Conservation (phyloP, 2,329 filamentous ascomycete species). For the Lachnellula occidentalis region DNA sequence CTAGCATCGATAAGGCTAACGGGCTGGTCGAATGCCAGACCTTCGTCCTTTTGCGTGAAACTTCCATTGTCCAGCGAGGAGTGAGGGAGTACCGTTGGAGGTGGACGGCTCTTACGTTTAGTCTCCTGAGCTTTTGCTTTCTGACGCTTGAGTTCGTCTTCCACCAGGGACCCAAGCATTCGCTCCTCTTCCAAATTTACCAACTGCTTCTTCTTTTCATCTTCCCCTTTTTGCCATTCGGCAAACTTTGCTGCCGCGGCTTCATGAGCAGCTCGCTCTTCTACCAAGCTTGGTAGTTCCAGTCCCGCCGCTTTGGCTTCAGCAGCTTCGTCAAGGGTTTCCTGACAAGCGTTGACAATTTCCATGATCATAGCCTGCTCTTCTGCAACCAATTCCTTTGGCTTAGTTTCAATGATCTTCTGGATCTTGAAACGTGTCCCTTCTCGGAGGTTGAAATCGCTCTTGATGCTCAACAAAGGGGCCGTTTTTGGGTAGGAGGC, state of each 20-base stretch:
- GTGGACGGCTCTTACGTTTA: slow-evolving; percentile 52
- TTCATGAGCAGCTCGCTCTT: slow-evolving; percentile 81
- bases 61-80: slow-evolving; percentile 16
- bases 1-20: slow-evolving; percentile 58
- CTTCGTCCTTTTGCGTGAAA: slow-evolving; percentile 32
- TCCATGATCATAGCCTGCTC: slow-evolving; percentile 51
- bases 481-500: slow-evolving; percentile 86
- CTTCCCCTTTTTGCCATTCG: slow-evolving; percentile 41
- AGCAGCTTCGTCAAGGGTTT: slow-evolving; percentile 81
- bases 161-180: slow-evolving; percentile 63
- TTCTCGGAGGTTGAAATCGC: slow-evolving; percentile 59
- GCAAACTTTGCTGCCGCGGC: slow-evolving; percentile 60
- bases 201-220: slow-evolving; percentile 43
- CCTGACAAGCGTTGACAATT: slow-evolving; percentile 45
- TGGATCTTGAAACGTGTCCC: slow-evolving; percentile 67
- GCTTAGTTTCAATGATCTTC: slow-evolving; percentile 54
- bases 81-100: slow-evolving; percentile 22
- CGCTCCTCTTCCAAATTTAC: slow-evolving; percentile 64
- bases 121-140: slow-evolving; percentile 58
- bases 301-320: slow-evolving; percentile 68
- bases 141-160: slow-evolving; percentile 65
- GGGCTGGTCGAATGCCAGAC: slow-evolving; percentile 60
- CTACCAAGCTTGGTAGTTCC: slow-evolving; percentile 78
- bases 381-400: slow-evolving; percentile 45
- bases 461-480: slow-evolving; percentile 65